These are phyloP conservation scores for Spathaspora passalidarum DNA, from an alignment of 805 yeast species.

Conservation along the genomic window DNA sequence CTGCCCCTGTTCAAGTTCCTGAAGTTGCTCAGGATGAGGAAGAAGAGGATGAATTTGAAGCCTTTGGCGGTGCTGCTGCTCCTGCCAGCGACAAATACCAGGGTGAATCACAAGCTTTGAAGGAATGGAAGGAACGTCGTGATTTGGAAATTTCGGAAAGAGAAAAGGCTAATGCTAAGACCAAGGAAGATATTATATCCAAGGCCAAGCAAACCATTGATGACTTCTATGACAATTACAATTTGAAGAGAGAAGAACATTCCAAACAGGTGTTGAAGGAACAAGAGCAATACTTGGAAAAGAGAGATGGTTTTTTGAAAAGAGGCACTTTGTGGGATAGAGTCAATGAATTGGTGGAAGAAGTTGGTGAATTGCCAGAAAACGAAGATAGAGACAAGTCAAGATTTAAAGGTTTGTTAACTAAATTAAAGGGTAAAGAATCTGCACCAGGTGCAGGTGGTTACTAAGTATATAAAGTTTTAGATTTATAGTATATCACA, in stretches of 20 bases:
- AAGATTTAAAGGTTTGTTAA: conserved; percentile 63
- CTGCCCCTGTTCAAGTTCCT: conserved; percentile 16
- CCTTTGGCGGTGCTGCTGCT: conserved; percentile 19
- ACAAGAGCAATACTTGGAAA: conserved; percentile 65
- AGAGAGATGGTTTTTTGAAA: conserved; percentile 64
- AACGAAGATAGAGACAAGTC: conserved; percentile 62
- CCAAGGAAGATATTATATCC: conserved; percentile 61
- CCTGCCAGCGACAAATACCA: conserved; percentile 9
- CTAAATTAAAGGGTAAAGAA: conserved; percentile 63
- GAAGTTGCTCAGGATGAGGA: conserved; percentile 19
- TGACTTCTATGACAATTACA: conserved; percentile 89
- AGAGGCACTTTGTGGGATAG: conserved; percentile 59
- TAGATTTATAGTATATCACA: conserved; percentile 14
- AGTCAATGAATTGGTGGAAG: conserved; percentile 48
- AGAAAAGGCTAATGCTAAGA: conserved; percentile 66
- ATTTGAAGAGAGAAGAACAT: conserved; percentile 72
- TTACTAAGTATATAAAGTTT: conserved; percentile 41
- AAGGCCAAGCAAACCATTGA: conserved; percentile 83
- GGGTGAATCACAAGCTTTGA: conserved; percentile 50
- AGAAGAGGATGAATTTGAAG: conserved; percentile 45
- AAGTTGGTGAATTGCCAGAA: conserved; percentile 36
- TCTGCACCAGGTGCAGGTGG: conserved; percentile 78
- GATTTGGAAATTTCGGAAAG: conserved; percentile 75
- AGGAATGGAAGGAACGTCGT: conserved; percentile 80
- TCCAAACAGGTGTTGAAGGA: conserved; percentile 62